phyloP scores from a whole-genome alignment of 2,329 filamentous ascomycete genomes.

The Aspergillus pseudonomiae region DNA sequence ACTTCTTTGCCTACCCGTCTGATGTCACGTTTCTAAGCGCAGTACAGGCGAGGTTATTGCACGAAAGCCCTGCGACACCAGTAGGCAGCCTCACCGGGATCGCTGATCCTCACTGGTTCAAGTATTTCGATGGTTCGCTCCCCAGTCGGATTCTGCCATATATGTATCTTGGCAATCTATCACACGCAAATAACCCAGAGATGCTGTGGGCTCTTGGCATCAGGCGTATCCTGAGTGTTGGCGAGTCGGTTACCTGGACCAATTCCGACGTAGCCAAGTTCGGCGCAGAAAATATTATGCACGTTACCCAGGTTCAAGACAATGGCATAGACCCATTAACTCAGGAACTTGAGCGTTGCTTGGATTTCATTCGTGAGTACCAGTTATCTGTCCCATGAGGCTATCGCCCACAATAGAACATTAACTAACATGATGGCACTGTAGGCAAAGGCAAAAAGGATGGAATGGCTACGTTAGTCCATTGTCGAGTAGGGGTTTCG shows the following conservation, averaged over 20 bases:
- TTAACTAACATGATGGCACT: constrained; percentile 10
- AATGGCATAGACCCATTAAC: constrained; percentile 94
- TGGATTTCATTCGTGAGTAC: constrained; percentile 86
- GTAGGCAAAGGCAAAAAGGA: constrained; percentile 76
- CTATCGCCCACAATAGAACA: neutral
- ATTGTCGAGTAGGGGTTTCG: constrained; percentile 94
- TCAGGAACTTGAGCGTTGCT: constrained; percentile 79
- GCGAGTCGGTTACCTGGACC: constrained; percentile 82
- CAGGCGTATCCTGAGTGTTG: constrained; percentile 84
- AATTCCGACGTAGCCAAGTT: constrained; percentile 71
- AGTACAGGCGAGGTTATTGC: constrained; percentile 76
- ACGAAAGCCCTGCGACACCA: constrained; percentile 39
- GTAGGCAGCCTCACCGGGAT: constrained; percentile 27
- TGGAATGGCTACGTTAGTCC: constrained; percentile 84
- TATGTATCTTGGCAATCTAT: constrained; percentile 93
- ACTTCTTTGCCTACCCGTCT: constrained; percentile 94
- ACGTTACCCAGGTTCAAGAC: constrained; percentile 86
- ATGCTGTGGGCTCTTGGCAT: constrained; percentile 81
- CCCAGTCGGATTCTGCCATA: constrained; percentile 88
- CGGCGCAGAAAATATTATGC: constrained; percentile 76
- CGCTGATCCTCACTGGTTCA: constrained; percentile 74
- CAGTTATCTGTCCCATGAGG: neutral
- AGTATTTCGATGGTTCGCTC: constrained; percentile 82
- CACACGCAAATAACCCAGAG: constrained; percentile 91
- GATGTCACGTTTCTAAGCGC: constrained; percentile 81